Conservation (phyloP, 192 early-diverging fungal species). For the Entomortierella lignicola region DNA sequence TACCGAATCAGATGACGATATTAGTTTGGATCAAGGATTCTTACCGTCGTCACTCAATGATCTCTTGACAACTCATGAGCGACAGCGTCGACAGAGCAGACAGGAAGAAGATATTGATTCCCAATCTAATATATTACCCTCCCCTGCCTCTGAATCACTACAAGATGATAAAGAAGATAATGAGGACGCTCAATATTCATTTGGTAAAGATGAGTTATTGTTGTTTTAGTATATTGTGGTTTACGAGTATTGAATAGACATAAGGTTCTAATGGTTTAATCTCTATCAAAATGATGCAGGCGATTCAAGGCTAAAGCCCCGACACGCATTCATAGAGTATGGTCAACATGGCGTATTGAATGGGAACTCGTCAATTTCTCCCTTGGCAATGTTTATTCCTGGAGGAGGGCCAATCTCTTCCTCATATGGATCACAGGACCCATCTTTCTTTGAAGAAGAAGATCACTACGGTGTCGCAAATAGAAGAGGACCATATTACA, state of each 20-base stretch:
- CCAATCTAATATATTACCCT: slow-evolving; percentile 18
- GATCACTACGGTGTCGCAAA: not conserved
- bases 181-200: slow-evolving; percentile 2
- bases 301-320: not conserved
- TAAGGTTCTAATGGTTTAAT: too few species aligned
- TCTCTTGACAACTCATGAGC: slow-evolving; percentile 60
- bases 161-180: slow-evolving; percentile 27
- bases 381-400: slow-evolving; percentile 22
- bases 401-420: not conserved
- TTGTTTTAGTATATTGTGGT: too few species aligned
- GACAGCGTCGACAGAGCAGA: slow-evolving; percentile 54
- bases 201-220: not conserved
- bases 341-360: not conserved
- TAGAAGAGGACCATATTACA: slow-evolving; percentile 15
- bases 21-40: slow-evolving; percentile 45
- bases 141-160: slow-evolving; percentile 30
- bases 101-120: slow-evolving; percentile 50
- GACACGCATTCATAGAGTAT: not conserved
- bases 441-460: not conserved
- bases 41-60: slow-evolving; percentile 67
- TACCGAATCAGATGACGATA: slow-evolving; percentile 56
- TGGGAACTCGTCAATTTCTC: not conserved
- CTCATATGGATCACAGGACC: not conserved
- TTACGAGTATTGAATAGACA: too few species aligned
- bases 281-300: not conserved